These are phyloP conservation scores for Claviceps africana DNA, from an alignment of 2,329 filamentous ascomycete species.

Conservation along the genomic window DNA sequence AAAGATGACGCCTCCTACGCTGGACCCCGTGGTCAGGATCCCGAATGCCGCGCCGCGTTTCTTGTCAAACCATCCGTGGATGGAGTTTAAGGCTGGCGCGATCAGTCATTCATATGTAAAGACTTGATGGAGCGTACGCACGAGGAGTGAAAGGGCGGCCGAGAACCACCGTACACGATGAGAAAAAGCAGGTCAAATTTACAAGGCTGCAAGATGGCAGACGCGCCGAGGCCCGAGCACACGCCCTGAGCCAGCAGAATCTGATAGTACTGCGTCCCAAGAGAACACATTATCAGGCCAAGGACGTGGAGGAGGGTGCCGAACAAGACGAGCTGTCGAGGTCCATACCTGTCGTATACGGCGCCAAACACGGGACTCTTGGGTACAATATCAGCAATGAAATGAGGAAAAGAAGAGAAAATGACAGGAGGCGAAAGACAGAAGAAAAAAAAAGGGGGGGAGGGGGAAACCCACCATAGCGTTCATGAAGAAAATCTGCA, in stretches of 20 bases:
- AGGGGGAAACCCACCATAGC: constrained; percentile 9
- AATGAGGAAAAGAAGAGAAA: neutral
- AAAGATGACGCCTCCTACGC: constrained; percentile 19
- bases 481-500: constrained; percentile 39
- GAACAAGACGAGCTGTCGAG: constrained; percentile 33
- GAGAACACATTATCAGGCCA: constrained; percentile 43
- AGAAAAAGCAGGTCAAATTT: neutral
- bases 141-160: too few relatives aligned
- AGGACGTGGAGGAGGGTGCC: constrained; percentile 41
- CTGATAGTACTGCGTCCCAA: constrained; percentile 24
- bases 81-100: constrained; percentile 9
- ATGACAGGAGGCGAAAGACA: neutral
- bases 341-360: constrained; percentile 46
- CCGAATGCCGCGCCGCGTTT: constrained; percentile 14
- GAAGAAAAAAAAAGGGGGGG: neutral
- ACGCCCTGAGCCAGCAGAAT: constrained; percentile 21
- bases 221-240: constrained; percentile 17
- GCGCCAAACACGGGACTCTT: constrained; percentile 42
- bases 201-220: constrained; percentile 15
- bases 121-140: too few relatives aligned
- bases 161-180: too few relatives aligned
- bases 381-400: neutral
- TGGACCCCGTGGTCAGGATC: constrained; percentile 14
- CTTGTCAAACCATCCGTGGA: constrained; percentile 13
- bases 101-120: neutral